Evolutionary conservation across 2,329 filamentous ascomycete species (phyloP).

Genomic region (Diaporthe aspalathi): DNA sequence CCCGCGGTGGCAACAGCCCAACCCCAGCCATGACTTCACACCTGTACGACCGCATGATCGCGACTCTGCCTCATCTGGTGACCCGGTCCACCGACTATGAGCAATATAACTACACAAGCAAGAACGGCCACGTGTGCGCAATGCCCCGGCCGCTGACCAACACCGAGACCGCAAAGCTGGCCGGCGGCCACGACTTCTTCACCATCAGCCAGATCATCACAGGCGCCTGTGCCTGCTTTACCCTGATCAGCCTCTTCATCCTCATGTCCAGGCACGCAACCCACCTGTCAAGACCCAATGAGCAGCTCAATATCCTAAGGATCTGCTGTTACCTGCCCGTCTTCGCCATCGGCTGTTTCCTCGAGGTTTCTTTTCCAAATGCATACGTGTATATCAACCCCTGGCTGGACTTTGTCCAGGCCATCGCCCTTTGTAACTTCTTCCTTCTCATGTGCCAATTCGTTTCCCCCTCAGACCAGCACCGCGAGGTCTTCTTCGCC

Average conservation of each 20-base stretch:
- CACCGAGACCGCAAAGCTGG: slow-evolving; percentile 34
- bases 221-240: slow-evolving; percentile 37
- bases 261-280: slow-evolving; percentile 38
- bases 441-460: slow-evolving; percentile 58
- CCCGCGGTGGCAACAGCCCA: background rate
- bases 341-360: slow-evolving; percentile 53
- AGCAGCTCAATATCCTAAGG: slow-evolving; percentile 57
- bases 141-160: slow-evolving; percentile 36
- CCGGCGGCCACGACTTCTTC: slow-evolving; percentile 38
- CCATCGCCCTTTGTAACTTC: slow-evolving; percentile 55
- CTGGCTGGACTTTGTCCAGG: slow-evolving; percentile 53
- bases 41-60: slow-evolving; percentile 28
- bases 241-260: slow-evolving; percentile 35
- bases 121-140: slow-evolving; percentile 35
- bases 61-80: slow-evolving; percentile 18
- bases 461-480: slow-evolving; percentile 50
- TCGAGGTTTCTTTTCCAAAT: slow-evolving; percentile 52
- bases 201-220: slow-evolving; percentile 38
- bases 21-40: slow-evolving; percentile 24
- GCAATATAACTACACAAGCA: slow-evolving; percentile 36
- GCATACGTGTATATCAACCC: slow-evolving; percentile 54
- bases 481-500: slow-evolving; percentile 51
- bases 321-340: slow-evolving; percentile 55
- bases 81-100: background rate
- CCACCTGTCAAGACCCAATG: slow-evolving; percentile 53